Evolutionary conservation across 257 asterid species (phyloP).

Genomic region (Verbena officinalis): DNA sequence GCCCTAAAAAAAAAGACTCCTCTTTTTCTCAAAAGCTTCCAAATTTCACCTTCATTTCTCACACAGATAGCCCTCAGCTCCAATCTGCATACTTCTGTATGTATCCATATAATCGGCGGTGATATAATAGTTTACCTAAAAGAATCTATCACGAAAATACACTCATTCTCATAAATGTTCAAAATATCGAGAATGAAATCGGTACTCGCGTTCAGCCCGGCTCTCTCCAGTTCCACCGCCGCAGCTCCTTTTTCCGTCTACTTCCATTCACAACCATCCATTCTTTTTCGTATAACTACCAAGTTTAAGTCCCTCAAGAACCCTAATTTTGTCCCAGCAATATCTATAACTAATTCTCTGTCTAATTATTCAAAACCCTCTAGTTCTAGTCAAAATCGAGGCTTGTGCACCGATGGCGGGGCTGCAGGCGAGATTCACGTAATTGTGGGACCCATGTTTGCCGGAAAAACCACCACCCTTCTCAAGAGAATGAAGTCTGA

Average conservation of each 20-base stretch:
- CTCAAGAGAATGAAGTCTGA: constrained; percentile 78
- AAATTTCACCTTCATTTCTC: not conserved
- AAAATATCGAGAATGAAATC: constrained; percentile 58
- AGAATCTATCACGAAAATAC: not conserved
- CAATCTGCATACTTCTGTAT: not conserved
- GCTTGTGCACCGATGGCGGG: constrained; percentile 36
- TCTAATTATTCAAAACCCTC: constrained; percentile 42
- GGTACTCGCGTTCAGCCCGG: constrained; percentile 40
- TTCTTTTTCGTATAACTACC: constrained; percentile 29
- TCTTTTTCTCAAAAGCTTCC: constrained; percentile 7
- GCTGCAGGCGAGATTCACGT: constrained; percentile 83
- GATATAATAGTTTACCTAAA: not conserved
- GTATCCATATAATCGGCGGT: not conserved
- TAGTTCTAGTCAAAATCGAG: constrained; percentile 34
- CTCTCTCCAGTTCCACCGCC: constrained; percentile 41
- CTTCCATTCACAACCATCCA: constrained; percentile 37
- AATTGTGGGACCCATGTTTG: constrained; percentile 98
- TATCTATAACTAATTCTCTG: constrained; percentile 32
- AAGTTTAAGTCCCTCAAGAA: constrained; percentile 28
- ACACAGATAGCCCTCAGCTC: not conserved
- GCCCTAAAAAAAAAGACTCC: constrained; percentile 19
- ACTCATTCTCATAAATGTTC: constrained; percentile 37
- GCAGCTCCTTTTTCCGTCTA: constrained; percentile 34
- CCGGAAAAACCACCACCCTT: constrained; percentile 96
- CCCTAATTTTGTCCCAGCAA: constrained; percentile 27